phyloP scores from a whole-genome alignment of 441 rosid genomes.

The Adansonia rubrostipa region DNA sequence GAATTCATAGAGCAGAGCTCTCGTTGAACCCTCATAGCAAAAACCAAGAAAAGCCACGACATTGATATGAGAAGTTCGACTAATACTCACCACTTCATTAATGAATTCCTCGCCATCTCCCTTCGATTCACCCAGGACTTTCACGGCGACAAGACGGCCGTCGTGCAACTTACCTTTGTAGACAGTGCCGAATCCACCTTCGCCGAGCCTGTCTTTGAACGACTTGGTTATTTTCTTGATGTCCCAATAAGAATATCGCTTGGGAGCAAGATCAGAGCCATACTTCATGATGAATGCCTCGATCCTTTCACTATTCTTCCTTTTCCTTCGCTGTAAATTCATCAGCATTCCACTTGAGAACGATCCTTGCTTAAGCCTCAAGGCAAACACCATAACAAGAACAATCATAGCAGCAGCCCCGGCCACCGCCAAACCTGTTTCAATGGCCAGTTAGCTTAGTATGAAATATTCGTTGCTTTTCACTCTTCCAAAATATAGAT shows the following conservation, averaged over 20 bases:
- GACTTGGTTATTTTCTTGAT: conserved; percentile 22
- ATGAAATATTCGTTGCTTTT: neutral
- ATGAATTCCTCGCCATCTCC: conserved; percentile 13
- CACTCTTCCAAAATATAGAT: neutral
- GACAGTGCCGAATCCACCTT: conserved; percentile 22
- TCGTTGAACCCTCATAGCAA: neutral
- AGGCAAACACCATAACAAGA: neutral
- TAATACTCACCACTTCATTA: conserved; percentile 15
- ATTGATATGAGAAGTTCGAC: conserved; percentile 14
- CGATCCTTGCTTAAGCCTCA: neutral
- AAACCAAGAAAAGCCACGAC: conserved; percentile 18
- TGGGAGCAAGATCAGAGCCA: conserved; percentile 13
- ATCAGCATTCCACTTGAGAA: neutral
- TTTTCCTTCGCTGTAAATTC: neutral
- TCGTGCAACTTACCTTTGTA: conserved; percentile 13
- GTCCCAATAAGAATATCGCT: conserved; percentile 14
- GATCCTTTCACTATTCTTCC: conserved; percentile 6
- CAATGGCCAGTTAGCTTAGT: neutral
- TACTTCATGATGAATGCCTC: conserved; percentile 5
- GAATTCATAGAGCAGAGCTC: conserved; percentile 39
- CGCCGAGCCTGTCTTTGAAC: conserved; percentile 10
- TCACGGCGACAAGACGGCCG: conserved; percentile 18
- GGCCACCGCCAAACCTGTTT: neutral
- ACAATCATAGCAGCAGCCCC: neutral
- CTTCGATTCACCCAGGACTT: conserved; percentile 4